Conservation (phyloP, 176 grass and related monocot genomes). For the Saccharum spontaneum region DNA sequence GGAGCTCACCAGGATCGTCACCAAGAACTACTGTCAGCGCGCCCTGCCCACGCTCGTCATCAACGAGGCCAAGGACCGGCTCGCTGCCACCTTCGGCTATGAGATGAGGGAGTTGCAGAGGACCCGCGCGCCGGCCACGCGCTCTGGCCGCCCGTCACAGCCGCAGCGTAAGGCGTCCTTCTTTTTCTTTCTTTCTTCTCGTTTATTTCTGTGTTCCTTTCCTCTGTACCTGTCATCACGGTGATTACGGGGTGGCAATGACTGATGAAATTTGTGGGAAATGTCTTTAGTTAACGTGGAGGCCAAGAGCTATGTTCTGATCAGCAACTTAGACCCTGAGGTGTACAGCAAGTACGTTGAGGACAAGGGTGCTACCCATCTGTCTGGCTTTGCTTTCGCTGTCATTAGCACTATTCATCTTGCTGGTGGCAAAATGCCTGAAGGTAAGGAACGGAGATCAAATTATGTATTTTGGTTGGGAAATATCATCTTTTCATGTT, state of each 20-base stretch:
- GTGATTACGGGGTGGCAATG: neutral
- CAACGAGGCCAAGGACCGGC: constrained; percentile 61
- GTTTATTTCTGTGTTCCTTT: too few species aligned
- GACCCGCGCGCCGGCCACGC: constrained; percentile 53
- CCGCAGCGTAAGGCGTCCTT: constrained; percentile 34
- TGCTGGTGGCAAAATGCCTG: constrained; percentile 63
- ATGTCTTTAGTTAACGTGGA: constrained; percentile 47
- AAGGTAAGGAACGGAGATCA: constrained; percentile 47
- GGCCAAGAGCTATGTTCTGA: constrained; percentile 73
- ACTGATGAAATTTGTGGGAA: neutral
- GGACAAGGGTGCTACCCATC: constrained; percentile 56
- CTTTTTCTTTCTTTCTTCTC: neutral
- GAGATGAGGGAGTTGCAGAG: constrained; percentile 90
- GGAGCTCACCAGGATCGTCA: constrained; percentile 82
- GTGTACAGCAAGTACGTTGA: constrained; percentile 64
- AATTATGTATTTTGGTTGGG: neutral
- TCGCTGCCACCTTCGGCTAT: constrained; percentile 73
- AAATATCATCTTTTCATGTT: neutral
- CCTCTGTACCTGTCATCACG: neutral
- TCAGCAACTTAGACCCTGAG: constrained; percentile 58
- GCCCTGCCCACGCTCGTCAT: constrained; percentile 69
- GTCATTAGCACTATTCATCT: constrained; percentile 71
- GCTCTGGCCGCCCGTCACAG: constrained; percentile 55
- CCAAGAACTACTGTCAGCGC: constrained; percentile 84
- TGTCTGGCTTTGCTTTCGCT: constrained; percentile 74